phyloP scores from a whole-genome alignment of 129 eudicot species.

The Centella asiatica region DNA sequence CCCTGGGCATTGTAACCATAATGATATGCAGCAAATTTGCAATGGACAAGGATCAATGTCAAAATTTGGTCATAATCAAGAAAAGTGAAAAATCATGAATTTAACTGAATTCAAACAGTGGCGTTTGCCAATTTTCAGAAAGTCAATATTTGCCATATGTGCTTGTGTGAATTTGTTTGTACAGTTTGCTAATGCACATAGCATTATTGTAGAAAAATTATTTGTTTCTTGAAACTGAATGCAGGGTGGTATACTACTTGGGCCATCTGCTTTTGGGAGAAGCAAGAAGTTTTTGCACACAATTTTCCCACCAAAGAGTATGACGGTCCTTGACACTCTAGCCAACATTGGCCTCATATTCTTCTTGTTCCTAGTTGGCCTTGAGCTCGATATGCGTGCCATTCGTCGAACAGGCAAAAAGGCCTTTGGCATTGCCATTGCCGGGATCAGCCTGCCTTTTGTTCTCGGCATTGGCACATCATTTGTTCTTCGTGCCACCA shows the following conservation, averaged over 20 bases:
- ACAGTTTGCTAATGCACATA: too few relatives aligned
- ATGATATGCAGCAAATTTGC: too few relatives aligned
- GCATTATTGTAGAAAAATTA: too few relatives aligned
- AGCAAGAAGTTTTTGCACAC: slow-evolving; percentile 17
- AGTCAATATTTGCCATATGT: too few relatives aligned
- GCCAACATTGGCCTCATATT: slow-evolving; percentile 32
- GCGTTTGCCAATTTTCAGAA: too few relatives aligned
- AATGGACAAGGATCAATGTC: too few relatives aligned
- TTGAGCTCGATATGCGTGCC: slow-evolving; percentile 25
- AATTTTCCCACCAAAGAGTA: slow-evolving; percentile 27
- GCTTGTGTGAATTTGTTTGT: too few relatives aligned
- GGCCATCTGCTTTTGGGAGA: slow-evolving; percentile 34
- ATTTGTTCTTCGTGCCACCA: slow-evolving; percentile 20
- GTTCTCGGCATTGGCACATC: slow-evolving; percentile 33
- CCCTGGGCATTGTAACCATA: too few relatives aligned
- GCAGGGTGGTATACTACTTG: slow-evolving; percentile 32
- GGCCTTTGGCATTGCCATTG: slow-evolving; percentile 25
- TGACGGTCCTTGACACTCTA: slow-evolving; percentile 30
- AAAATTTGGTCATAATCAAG: too few relatives aligned
- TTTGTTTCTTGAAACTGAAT: not conserved
- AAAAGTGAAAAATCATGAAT: too few relatives aligned
- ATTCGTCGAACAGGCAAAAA: slow-evolving; percentile 27
- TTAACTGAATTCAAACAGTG: too few relatives aligned
- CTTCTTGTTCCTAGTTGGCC: slow-evolving; percentile 34
- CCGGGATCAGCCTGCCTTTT: slow-evolving; percentile 32